These are phyloP conservation scores for Centella asiatica DNA, from an alignment of 129 eudicot genomes.

Conservation along the genomic window DNA sequence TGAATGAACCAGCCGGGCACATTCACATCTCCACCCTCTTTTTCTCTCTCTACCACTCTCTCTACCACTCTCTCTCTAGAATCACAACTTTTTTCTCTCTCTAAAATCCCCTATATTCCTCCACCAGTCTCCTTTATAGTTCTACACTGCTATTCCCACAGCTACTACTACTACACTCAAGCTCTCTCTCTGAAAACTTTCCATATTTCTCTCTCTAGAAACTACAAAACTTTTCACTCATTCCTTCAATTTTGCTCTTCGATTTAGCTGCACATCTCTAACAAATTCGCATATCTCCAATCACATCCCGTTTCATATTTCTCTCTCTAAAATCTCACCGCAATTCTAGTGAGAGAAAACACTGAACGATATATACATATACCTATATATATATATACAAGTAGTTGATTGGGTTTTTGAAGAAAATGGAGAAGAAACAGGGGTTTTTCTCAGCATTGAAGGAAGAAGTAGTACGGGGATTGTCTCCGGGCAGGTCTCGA, in stretches of 20 bases:
- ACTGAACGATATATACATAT: neutral
- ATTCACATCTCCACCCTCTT: neutral
- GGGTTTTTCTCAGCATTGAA: constrained; percentile 67
- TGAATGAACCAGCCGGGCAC: too few species aligned
- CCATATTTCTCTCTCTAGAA: neutral
- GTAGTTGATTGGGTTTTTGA: neutral
- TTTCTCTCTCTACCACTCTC: neutral
- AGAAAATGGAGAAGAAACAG: constrained; percentile 50
- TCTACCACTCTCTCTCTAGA: too few species aligned
- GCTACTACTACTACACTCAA: neutral
- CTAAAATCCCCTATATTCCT: neutral
- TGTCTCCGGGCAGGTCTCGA: constrained; percentile 70
- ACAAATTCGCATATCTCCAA: too few species aligned
- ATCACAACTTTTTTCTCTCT: neutral
- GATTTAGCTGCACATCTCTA: neutral
- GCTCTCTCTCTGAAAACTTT: neutral
- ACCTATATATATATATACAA: neutral
- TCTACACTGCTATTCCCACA: neutral
- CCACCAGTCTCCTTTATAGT: neutral
- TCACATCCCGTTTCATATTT: neutral
- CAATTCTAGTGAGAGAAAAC: neutral
- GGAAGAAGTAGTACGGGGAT: constrained; percentile 73
- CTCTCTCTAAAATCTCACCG: neutral
- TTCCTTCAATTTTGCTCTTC: neutral
- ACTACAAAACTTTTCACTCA: neutral